Conservation (phyloP, 805 yeast species). For the Kodamaea restingae region DNA sequence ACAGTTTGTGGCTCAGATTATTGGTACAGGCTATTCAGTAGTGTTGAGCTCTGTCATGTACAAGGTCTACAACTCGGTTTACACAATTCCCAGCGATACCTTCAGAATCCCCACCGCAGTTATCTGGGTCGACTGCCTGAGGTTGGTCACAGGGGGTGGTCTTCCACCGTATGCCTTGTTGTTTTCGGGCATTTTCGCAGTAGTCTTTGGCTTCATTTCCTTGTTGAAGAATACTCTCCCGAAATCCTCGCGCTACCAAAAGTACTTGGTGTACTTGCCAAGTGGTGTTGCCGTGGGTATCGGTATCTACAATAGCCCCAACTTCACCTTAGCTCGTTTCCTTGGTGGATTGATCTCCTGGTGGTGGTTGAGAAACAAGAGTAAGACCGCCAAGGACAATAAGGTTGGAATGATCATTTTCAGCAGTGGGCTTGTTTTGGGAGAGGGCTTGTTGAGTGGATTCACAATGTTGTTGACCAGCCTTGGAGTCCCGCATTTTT, state of each 20-base stretch:
- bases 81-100: constrained; percentile 75
- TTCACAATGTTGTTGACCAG: constrained; percentile 75
- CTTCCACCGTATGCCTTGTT: constrained; percentile 74
- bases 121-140: constrained; percentile 94
- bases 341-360: constrained; percentile 75
- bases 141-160: constrained; percentile 88
- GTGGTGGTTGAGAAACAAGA: constrained; percentile 42
- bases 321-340: constrained; percentile 90
- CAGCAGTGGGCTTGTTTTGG: constrained; percentile 87
- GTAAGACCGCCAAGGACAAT: constrained; percentile 32
- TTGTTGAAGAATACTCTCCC: constrained; percentile 56
- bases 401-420: constrained; percentile 78
- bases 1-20: constrained; percentile 84
- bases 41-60: constrained; percentile 78
- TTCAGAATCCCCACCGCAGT: constrained; percentile 93
- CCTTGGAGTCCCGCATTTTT: constrained; percentile 34
- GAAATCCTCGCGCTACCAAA: constrained; percentile 34
- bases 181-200: constrained; percentile 58
- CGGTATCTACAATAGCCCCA: constrained; percentile 91
- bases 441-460: constrained; percentile 89
- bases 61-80: constrained; percentile 72
- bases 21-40: constrained; percentile 85
- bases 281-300: constrained; percentile 97
- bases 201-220: constrained; percentile 65
- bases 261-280: constrained; percentile 61